Percentiles rank a stretch among this genome's conserved stretches.
These are phyloP conservation scores for Amaranthus hypochondriacus DNA, from an alignment of 148 eudicot genomes.

Conservation along the genomic window DNA sequence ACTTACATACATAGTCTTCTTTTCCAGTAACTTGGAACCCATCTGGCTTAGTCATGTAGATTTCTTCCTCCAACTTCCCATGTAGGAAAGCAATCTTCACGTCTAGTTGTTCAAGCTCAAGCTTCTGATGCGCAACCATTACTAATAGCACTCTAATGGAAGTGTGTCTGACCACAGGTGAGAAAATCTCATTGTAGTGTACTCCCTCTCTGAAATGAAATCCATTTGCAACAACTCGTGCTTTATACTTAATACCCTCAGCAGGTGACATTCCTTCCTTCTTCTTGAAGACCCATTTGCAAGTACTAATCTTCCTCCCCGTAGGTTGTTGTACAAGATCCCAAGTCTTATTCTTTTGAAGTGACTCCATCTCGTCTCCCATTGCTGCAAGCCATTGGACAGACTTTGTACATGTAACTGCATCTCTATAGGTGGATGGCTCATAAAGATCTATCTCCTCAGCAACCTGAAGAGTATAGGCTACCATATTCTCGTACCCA, in stretches of 20 bases:
- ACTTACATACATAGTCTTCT: neutral
- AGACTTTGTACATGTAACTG: neutral
- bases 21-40: neutral
- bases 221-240: neutral
- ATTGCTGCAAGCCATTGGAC: slow-evolving; percentile 6
- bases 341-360: slow-evolving; percentile 12
- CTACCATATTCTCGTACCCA: slow-evolving; percentile 1
- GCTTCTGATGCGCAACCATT: slow-evolving; percentile 7
- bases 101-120: neutral
- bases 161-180: neutral
- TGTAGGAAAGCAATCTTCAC: neutral
- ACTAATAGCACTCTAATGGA: neutral
- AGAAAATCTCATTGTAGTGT: neutral
- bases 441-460: no score
- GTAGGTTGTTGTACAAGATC: neutral
- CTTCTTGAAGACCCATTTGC: no score
- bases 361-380: no score
- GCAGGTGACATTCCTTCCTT: no score
- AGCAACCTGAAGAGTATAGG: no score
- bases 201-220: neutral
- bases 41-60: neutral
- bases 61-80: neutral
- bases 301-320: neutral
- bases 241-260: neutral
- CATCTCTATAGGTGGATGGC: slow-evolving; percentile 10